Conservation (phyloP, 495 filamentous ascomycete genomes). For the Corynascus novoguineensis region DNA sequence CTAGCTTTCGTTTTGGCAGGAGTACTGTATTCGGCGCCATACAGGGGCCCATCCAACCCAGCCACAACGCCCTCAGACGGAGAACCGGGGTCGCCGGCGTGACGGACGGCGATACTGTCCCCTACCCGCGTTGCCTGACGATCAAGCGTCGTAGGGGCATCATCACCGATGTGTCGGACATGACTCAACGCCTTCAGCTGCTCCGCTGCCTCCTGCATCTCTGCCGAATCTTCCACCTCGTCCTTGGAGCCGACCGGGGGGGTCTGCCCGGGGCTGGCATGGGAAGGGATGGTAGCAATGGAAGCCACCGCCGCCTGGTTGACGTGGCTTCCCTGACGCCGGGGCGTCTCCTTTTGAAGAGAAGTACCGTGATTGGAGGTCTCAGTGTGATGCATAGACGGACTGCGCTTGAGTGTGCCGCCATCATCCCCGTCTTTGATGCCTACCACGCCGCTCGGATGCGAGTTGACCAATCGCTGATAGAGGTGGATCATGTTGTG, state of each 20-base stretch:
- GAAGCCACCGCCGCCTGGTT: slow-evolving; percentile 2
- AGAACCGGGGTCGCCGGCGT: slow-evolving; percentile 38
- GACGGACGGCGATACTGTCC: slow-evolving; percentile 33
- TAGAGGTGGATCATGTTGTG: slow-evolving; percentile 55
- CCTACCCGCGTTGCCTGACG: slow-evolving; percentile 26
- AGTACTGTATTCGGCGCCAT: slow-evolving; percentile 37
- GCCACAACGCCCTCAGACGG: slow-evolving; percentile 38
- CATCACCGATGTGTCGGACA: slow-evolving; percentile 45
- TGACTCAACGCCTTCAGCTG: slow-evolving; percentile 55
- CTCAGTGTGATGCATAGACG: slow-evolving; percentile 22
- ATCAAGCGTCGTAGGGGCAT: slow-evolving; percentile 25
- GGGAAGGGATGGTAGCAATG: slow-evolving; percentile 8
- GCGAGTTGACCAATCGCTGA: slow-evolving; percentile 44
- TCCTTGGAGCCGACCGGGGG: slow-evolving; percentile 34
- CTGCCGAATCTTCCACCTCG: slow-evolving; percentile 51
- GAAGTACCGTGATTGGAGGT: slow-evolving; percentile 17
- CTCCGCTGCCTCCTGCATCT: slow-evolving; percentile 56
- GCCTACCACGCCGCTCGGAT: slow-evolving; percentile 32
- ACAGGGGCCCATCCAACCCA: slow-evolving; percentile 33
- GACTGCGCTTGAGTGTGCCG: slow-evolving; percentile 30
- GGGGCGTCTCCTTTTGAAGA: slow-evolving; percentile 32
- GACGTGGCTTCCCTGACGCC: slow-evolving; percentile 13
- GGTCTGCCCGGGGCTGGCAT: slow-evolving; percentile 13
- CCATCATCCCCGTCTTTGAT: slow-evolving; percentile 47
- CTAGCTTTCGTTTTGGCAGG: slow-evolving; percentile 42